Evolutionary conservation across 2,329 filamentous ascomycete species (phyloP).

Genomic region (Neonectria neomacrospora): DNA sequence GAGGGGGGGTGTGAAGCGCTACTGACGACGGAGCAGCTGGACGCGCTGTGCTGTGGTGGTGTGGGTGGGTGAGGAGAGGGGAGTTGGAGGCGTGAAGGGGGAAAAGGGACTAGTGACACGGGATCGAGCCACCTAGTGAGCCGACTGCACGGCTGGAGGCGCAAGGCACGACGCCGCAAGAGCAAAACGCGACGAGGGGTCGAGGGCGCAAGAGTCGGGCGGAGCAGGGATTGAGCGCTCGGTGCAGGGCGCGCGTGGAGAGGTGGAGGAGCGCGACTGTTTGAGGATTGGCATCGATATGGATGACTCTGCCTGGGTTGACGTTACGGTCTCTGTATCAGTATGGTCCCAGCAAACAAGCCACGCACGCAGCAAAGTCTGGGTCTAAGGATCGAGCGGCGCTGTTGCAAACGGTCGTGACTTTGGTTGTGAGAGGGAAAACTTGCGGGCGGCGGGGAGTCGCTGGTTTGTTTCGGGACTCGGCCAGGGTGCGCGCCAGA

Average conservation of each 20-base stretch:
- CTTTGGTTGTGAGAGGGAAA: background rate
- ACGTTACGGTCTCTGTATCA: too few relatives aligned
- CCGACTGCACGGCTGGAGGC: constrained; percentile 27
- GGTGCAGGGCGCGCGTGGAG: constrained; percentile 33
- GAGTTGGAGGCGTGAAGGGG: constrained; percentile 14
- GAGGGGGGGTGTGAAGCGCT: constrained; percentile 12
- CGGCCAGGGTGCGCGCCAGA: background rate
- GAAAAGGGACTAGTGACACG: constrained; percentile 29
- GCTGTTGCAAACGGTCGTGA: background rate
- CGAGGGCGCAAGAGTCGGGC: constrained; percentile 43
- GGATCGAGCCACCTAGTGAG: constrained; percentile 38
- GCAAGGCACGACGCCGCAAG: background rate
- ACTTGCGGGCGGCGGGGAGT: background rate
- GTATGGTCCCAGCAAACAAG: too few relatives aligned
- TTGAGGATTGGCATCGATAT: background rate
- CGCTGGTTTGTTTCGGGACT: background rate
- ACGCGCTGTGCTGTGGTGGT: constrained; percentile 9
- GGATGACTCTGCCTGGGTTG: background rate
- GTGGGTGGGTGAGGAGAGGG: constrained; percentile 22
- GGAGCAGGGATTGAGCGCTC: constrained; percentile 37
- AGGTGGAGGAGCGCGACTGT: constrained; percentile 6
- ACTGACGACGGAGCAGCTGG: constrained; percentile 10
- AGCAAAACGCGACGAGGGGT: background rate
- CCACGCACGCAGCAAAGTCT: background rate
- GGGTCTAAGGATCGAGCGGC: background rate